These are phyloP conservation scores for Calonectria naviculata DNA, from an alignment of 2,329 filamentous ascomycete genomes.

Conservation along the genomic window DNA sequence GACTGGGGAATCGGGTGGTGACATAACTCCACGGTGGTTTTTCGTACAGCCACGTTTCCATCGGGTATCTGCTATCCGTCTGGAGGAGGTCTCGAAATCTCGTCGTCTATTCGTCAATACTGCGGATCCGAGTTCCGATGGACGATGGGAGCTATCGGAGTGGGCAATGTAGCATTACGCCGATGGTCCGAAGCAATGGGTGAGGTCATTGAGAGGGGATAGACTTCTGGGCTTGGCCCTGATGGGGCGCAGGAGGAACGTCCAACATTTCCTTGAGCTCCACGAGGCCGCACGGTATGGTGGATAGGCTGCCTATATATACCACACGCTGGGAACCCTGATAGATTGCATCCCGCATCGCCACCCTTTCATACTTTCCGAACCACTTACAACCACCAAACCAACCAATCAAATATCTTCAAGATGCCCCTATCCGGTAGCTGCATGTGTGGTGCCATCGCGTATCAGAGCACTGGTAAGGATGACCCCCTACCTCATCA, in stretches of 20 bases:
- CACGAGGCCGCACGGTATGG: background rate
- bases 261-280: background rate
- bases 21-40: background rate
- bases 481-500: background rate
- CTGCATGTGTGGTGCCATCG: conserved; percentile 50
- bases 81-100: background rate
- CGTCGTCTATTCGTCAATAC: background rate
- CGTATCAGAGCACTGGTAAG: conserved; percentile 48
- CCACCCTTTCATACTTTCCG: background rate
- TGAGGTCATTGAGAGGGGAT: background rate
- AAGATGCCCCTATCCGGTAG: conserved; percentile 43
- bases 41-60: background rate
- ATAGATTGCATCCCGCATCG: background rate
- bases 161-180: background rate
- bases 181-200: background rate
- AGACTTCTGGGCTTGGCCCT: background rate
- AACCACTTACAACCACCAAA: background rate
- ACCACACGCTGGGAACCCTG: background rate
- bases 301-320: background rate
- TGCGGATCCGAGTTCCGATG: conserved; percentile 11
- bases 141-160: background rate
- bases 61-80: background rate
- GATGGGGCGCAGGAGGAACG: background rate
- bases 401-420: background rate
- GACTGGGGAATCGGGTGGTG: background rate